Evolutionary conservation across 768 basidiomycete species (phyloP), one percentile per base, ranked within the genome.

Genomic region (Suillus weaverae): DNA sequence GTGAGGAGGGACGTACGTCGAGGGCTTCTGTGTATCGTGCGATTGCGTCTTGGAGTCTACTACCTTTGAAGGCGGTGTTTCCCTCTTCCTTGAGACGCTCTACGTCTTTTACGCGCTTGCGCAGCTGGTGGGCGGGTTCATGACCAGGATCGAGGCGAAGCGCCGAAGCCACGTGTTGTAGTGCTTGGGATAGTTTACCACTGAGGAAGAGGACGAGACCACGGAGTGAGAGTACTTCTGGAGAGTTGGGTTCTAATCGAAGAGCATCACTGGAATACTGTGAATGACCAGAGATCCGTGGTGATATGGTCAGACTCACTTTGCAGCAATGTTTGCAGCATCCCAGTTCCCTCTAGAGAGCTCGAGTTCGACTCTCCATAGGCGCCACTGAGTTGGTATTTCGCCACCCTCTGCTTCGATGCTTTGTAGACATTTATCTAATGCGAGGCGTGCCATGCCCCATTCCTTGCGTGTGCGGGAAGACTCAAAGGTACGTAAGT

Each of bases 41-140:
- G 9, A 88, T 74, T 0, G 94, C 94, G 26, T 90, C 89, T 35
- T 81, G 70, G 39, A 86, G 76, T 63, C 80, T 81, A 3, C 84
- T 83, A 0, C 71, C 62, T 76, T 94, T 94, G 78, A 95, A 96
- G 1, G 86, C 82, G 1, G 75, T 70, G 68, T 96, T 95, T 0
- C 94, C 94, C 67, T 93, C 93, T 67, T 95, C 94, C 71, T 95
- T 95, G 50, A 90, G 73, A 64, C 86, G 80, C 66, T 96, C 94
- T 20, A 96, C 86, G 39, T 91, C 90, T 69, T 89, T 91, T n/a
- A 92, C 83, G 7, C 91, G 86, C 73, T 88, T 90, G 50, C 94
- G 84, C 61, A 95, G 77, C 51, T 83, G 84, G 65, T 87, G 85
- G 0, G 93, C 92, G 7, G 79, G 80, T 64, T 86, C 86, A 69